These are phyloP conservation scores for Dispira parvispora DNA, from an alignment of 192 early-diverging fungal species.

Conservation along the genomic window DNA sequence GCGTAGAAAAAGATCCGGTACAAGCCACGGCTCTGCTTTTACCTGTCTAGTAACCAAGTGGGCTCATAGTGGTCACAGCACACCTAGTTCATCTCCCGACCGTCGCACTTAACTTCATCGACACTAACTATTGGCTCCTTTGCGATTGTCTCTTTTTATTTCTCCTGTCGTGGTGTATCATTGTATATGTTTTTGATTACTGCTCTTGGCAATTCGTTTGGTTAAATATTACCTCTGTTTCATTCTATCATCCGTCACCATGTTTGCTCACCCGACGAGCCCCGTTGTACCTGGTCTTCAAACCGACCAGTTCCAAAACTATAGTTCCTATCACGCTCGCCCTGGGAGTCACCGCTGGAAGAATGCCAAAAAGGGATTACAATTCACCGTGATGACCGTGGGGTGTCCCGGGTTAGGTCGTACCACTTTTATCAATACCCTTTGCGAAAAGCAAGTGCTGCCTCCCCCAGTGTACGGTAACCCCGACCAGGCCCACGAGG, in stretches of 20 bases:
- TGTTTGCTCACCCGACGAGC: not conserved
- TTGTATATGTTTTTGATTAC: no score
- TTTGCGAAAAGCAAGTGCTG: conserved; percentile 71
- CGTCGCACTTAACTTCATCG: no score
- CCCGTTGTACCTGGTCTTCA: not conserved
- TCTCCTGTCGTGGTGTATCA: no score
- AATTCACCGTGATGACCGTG: conserved; percentile 96
- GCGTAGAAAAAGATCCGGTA: no score
- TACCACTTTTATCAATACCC: conserved; percentile 96
- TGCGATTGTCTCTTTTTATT: no score
- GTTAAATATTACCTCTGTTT: no score
- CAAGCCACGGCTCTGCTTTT: no score
- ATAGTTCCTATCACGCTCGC: conserved; percentile 13
- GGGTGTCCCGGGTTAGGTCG: conserved; percentile 93
- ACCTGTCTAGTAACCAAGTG: no score
- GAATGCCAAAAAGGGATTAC: conserved; percentile 90
- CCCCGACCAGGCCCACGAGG: conserved; percentile 61
- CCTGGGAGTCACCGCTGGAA: conserved; percentile 58
- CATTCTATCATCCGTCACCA: not conserved
- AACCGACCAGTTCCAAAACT: not conserved
- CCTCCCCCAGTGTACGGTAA: conserved; percentile 41
- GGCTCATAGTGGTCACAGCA: no score
- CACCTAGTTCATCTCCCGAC: no score
- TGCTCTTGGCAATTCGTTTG: no score
- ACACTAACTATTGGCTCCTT: no score